Base-by-base conservation (phyloP, 179 eudicot species). In the Silene vulgaris region DNA sequence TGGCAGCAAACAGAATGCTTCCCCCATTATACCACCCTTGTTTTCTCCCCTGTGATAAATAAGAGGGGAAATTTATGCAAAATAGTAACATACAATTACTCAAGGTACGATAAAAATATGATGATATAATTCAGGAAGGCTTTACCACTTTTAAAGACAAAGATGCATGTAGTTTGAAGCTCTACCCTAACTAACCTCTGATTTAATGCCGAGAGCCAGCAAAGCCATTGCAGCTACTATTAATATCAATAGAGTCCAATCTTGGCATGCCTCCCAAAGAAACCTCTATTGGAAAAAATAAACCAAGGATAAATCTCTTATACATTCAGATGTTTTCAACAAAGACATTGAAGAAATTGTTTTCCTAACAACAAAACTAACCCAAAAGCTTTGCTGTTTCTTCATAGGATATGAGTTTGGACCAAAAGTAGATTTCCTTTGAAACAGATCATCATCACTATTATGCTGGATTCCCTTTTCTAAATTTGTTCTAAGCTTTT, bases 21-120 rank as follows among this genome's bases (percentile, higher is more conserved):
- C 97, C 98, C 60, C 98, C 98, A 82, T 93, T 97, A 83, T 91
- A 93, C 98, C 96, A 93, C 80, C 96, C 98, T 88, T 91, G 84
- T 80, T 89, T 80, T 37, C 88, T 86, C 62, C 98, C 98, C 97
- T 93, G 71, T 37, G 63, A 59, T 74, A 43, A 7, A 65, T 17
- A 6, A 71, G 43, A 71, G 19, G 57, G 12, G 8, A 32, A 17
- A n/a, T 16, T 8, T 45, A 23, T 12, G 5, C 21, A 14, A 19
- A 37, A 14, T 2, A 48, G 17, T n/a, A 64, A n/a, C 45, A 21
- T 37, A 52, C n/a, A 32, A 29, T 66, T 43, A 40, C 20, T 14
- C 30, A 30, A 35, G n/a, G 19, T 0, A 69, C n/a, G 3, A n/a
- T 5, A 56, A 56, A 57, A 32, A 28, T 8, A 29, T 9, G 23